Evolutionary conservation across 805 yeast species (phyloP), one percentile per base, ranked within the genome.

Genomic region (Pichia manshurica): DNA sequence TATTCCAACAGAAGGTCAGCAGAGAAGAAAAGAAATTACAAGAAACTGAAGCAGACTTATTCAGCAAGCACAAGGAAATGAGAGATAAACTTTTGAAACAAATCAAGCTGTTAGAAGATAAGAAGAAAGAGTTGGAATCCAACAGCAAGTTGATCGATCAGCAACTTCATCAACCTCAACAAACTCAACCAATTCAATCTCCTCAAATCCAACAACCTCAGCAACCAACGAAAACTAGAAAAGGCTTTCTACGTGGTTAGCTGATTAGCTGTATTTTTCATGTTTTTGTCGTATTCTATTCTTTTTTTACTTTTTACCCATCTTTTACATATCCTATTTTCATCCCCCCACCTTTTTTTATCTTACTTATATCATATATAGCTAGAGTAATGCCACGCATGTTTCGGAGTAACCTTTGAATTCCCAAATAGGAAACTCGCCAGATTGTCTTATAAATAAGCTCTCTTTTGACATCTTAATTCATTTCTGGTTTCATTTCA

Each of bases 11-110:
- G 63, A 93, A 93, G 73, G 99, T 93, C 29, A 73, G 84, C 50
- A 96, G 90, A 70, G 95, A 93, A 81, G 99, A 93, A 69, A 87
- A 89, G 77, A 91, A 91, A 72, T 78, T 93, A 63, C 96, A 90
- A 72, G 87, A 87, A 70, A 87, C 96, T 41, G 99, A 93, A 72
- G 93, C 95, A 49, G 99, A 93, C 68, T 78, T 93, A 63, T 91
- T 91, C 66, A 79, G 93, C 36, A 84, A 95, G 67, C 99, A 93
- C 69, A 87, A 88, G 69, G 98, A 93, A 68, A 90, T 91, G 91
- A 91, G 91, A 70, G 97, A 91, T 63, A 88, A 87, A 69, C 77
- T 93, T 65, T 74, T 84, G 55, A 85, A 85, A 66, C 96, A 91
- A 69, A 80, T 91, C 56, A 84, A 84, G 63, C 79, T 89, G 60